Base-by-base conservation (phyloP, 108 stramenopile genomes). In the Epipyxis sp. region DNA sequence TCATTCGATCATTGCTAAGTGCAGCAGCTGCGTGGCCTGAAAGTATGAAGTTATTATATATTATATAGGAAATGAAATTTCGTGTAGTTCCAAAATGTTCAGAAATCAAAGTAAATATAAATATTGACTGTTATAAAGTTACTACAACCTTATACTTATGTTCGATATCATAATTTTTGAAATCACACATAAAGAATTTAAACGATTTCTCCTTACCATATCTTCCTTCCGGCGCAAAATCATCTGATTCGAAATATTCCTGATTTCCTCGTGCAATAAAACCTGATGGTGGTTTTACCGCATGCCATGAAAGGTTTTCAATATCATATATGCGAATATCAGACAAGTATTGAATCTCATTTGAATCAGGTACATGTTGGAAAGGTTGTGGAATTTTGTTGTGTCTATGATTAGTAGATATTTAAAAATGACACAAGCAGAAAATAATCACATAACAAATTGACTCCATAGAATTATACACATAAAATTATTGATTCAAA, bases 1-100 rank as follows among this genome's bases (percentile, higher is more conserved):
- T 13, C 3, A 65, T 3, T 6, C 61, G 35, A 25, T 25, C 3
- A 6, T 65, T 3, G 25, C 30, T 13, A 35, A 65, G 34, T 35
- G 61, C 61, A 6, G 61, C 61, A 32, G 61, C 61, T 3, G 30
- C 3, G 61, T 65, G 61, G 6, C 61, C 61, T 10, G 20, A 65
- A 10, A 16, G 61, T 3, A 25, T 16, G 54, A 25, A 57, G 20
- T n/a, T n/a, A n/a, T n/a, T n/a, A n/a, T n/a, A n/a, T n/a, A n/a
- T n/a, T n/a, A n/a, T n/a, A n/a, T n/a, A n/a, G n/a, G n/a, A n/a
- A n/a, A n/a, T n/a, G n/a, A n/a, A n/a, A n/a, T n/a, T n/a, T n/a
- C n/a, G n/a, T n/a, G n/a, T n/a, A n/a, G n/a, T n/a, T n/a, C n/a
- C n/a, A n/a, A n/a, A n/a, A n/a, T n/a, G n/a, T n/a, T n/a, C n/a